Percentiles rank a stretch among this genome's conserved stretches.
Conservation (phyloP, 768 basidiomycete genomes). For the Crepidotus variabilis region DNA sequence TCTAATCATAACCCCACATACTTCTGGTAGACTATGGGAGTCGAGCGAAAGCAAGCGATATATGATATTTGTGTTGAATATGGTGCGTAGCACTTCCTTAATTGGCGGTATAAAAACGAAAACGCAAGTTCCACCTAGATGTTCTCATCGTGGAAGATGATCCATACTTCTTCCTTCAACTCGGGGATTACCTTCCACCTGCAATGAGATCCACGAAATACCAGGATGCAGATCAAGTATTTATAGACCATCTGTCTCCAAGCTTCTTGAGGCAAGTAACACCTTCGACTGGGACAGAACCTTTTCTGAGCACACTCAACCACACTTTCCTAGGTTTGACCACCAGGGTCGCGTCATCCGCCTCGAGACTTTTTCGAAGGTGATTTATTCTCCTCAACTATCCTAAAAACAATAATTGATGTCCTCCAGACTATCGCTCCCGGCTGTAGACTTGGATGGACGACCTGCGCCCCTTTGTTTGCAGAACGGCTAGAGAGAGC, state of each 20-base stretch:
- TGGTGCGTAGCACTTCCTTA: slow-evolving; percentile 34
- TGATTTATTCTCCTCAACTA: slow-evolving; percentile 11
- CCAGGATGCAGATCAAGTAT: slow-evolving; percentile 30
- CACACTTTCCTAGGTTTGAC: slow-evolving; percentile 44
- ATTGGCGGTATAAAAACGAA: neutral
- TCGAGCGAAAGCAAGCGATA: slow-evolving; percentile 67
- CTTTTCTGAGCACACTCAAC: neutral
- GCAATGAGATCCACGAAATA: slow-evolving; percentile 20
- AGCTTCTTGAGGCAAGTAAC: slow-evolving; percentile 49
- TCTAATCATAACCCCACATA: neutral
- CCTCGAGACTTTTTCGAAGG: slow-evolving; percentile 79
- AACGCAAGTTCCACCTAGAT: slow-evolving; percentile 32
- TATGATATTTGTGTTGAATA: slow-evolving; percentile 83
- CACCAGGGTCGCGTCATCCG: slow-evolving; percentile 82
- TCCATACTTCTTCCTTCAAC: slow-evolving; percentile 75
- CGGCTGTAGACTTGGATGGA: slow-evolving; percentile 76
- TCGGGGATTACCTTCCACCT: slow-evolving; percentile 50
- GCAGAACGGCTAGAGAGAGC: slow-evolving; percentile 71
- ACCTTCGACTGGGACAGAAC: neutral
- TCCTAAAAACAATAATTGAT: neutral
- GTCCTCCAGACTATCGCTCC: slow-evolving; percentile 64
- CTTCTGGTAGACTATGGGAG: slow-evolving; percentile 51
- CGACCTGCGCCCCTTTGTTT: slow-evolving; percentile 73
- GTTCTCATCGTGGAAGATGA: slow-evolving; percentile 83
- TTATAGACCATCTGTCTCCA: slow-evolving; percentile 54